Percentiles rank a stretch among this genome's conserved stretches.
Conservation (phyloP, 2,329 filamentous ascomycete genomes). For the Coniochaeta ligniaria region DNA sequence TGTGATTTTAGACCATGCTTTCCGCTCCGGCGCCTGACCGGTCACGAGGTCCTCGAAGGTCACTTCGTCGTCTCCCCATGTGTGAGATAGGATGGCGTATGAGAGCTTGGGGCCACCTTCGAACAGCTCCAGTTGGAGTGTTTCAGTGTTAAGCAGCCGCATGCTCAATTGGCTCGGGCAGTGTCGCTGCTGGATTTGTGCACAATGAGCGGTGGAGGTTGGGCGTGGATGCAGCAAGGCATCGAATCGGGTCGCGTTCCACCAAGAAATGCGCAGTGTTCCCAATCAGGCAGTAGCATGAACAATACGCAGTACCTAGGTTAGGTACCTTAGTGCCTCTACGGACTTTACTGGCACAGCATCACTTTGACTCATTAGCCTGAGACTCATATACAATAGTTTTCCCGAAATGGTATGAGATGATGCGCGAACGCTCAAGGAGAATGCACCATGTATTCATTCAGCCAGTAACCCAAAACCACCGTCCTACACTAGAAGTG, state of each 20-base stretch:
- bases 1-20: constrained; percentile 1
- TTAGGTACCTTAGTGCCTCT: background rate
- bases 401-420: background rate
- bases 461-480: background rate
- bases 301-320: background rate
- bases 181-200: background rate
- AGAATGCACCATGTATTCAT: background rate
- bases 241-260: background rate
- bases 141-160: constrained; percentile 11
- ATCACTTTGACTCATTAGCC: background rate
- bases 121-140: constrained; percentile 8
- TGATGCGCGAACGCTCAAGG: background rate
- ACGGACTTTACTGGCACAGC: background rate
- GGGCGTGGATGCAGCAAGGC: background rate
- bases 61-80: constrained; percentile 4
- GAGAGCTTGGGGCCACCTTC: constrained; percentile 5
- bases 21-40: background rate
- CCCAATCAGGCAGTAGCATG: background rate
- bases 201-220: background rate
- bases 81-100: constrained; percentile 13
- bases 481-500: background rate
- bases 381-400: background rate
- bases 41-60: background rate
- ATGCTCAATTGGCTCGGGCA: background rate
- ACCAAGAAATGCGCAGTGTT: background rate